Base-by-base conservation (phyloP, 1,284 basidiomycete species). In the Pterulicium gracile region DNA sequence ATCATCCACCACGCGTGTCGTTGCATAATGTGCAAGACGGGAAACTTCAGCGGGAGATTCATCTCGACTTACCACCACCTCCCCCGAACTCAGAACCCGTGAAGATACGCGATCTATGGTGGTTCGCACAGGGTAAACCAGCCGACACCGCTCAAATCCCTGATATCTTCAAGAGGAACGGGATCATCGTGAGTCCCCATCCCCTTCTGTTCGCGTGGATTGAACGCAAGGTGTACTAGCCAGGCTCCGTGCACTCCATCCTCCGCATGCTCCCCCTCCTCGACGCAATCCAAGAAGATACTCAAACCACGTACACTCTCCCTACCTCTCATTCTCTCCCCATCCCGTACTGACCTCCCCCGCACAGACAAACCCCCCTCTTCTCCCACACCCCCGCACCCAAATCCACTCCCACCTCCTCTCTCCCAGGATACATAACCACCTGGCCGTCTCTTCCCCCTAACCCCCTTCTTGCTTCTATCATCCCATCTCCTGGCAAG, bases 1-100 rank as follows among this genome's bases (percentile, higher is more conserved):
- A 82, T 51, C 68, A 84, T 54, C 84, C 82, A 23, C 73, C 79
- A 23, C 68, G 72, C 23, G 61, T 89, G 39, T 78, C 75, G 15
- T 61, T 89, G 20, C 81, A 85, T 58, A 88, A 85, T 15, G 65
- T 88, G 22, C 83, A 88, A 60, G 78, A 88, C 58, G 87, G 87
- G 7, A 69, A 61, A 40, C 64, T 74, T 51, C 65, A 77, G 49
- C 66, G 70, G 19, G 62, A 61, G 23, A 56, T 83, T 23, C 56
- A 64, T 14, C 50, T 79, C 42, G 47, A 53, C 49, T n/a, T n/a
- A n/a, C n/a, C n/a, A n/a, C n/a, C n/a, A n/a, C 14, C 43, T 19
- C 51, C 27, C 47, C 49, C 55, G 34, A 47, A 52, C 46, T 45
- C 41, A 45, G 46, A 44, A 40, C 35, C 51, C 14, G 40, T 50